Conservation (phyloP, 768 basidiomycete genomes). For the Trametes coccinea region DNA sequence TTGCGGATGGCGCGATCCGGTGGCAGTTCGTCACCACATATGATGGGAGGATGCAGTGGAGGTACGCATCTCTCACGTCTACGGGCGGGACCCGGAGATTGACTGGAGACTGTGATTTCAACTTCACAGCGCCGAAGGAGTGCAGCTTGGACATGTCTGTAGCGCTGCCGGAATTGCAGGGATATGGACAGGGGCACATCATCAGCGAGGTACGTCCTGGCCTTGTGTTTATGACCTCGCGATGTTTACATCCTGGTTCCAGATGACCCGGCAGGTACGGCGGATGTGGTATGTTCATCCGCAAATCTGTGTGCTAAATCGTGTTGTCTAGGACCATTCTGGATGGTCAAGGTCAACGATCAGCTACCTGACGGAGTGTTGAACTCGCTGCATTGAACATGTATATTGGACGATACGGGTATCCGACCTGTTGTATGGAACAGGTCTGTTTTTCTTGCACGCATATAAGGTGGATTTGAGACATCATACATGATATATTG, state of each 20-base stretch:
- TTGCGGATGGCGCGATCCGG: slow-evolving; percentile 35
- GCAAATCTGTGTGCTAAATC: slow-evolving; percentile 3
- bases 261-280: slow-evolving; percentile 69
- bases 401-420: too few relatives aligned
- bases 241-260: background rate
- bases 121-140: slow-evolving; percentile 56
- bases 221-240: background rate
- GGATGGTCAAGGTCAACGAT: slow-evolving; percentile 60
- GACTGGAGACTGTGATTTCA: too few relatives aligned
- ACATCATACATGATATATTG: too few relatives aligned
- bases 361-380: slow-evolving; percentile 29
- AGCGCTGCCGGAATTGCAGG: slow-evolving; percentile 70
- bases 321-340: slow-evolving; percentile 57
- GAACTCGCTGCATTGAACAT: slow-evolving; percentile 2
- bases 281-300: background rate
- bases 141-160: slow-evolving; percentile 64
- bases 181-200: slow-evolving; percentile 63
- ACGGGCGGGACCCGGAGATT: too few relatives aligned
- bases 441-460: too few relatives aligned
- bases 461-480: too few relatives aligned
- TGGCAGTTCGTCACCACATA: slow-evolving; percentile 58
- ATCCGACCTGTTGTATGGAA: too few relatives aligned
- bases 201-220: slow-evolving; percentile 48
- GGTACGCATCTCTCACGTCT: slow-evolving; percentile 38
- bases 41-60: slow-evolving; percentile 57